Percentiles rank a stretch among this genome's conserved stretches.
These are phyloP conservation scores for Trametes polyzona DNA, from an alignment of 1,284 basidiomycete genomes.

Conservation along the genomic window DNA sequence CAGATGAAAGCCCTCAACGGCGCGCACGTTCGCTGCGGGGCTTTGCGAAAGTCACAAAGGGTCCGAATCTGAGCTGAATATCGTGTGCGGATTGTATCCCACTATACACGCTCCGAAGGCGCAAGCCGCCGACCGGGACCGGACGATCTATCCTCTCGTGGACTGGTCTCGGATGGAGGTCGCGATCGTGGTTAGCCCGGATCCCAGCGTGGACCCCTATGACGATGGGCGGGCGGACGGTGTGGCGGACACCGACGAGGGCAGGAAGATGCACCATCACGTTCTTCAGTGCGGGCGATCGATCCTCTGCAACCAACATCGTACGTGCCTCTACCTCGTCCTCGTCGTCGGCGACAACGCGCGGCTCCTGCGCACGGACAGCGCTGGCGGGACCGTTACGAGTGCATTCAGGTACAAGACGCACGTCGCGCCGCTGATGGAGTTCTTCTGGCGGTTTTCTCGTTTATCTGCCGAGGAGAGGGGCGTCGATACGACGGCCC, in stretches of 20 bases:
- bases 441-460: neutral
- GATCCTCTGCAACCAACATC: slow-evolving; percentile 7
- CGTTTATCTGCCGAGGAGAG: too few relatives aligned
- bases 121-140: neutral
- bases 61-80: neutral
- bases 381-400: neutral
- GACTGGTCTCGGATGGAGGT: slow-evolving; percentile 9
- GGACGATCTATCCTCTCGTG: neutral
- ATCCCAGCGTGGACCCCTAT: neutral
- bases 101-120: neutral
- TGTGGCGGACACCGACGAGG: neutral
- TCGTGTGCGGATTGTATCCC: slow-evolving; percentile 7
- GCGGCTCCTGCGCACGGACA: neutral
- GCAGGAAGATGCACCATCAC: neutral
- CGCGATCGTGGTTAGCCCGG: slow-evolving; percentile 5
- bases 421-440: neutral
- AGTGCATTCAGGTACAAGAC: neutral
- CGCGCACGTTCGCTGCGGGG: neutral
- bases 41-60: neutral
- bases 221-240: neutral
- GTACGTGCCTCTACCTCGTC: slow-evolving; percentile 5
- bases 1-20: slow-evolving; percentile 5
- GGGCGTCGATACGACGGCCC: too few relatives aligned
- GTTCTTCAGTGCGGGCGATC: neutral
- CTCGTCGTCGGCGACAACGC: slow-evolving; percentile 1